Evolutionary conservation across 176 grass and related monocot genomes (phyloP).

Genomic region (Olyra latifolia): DNA sequence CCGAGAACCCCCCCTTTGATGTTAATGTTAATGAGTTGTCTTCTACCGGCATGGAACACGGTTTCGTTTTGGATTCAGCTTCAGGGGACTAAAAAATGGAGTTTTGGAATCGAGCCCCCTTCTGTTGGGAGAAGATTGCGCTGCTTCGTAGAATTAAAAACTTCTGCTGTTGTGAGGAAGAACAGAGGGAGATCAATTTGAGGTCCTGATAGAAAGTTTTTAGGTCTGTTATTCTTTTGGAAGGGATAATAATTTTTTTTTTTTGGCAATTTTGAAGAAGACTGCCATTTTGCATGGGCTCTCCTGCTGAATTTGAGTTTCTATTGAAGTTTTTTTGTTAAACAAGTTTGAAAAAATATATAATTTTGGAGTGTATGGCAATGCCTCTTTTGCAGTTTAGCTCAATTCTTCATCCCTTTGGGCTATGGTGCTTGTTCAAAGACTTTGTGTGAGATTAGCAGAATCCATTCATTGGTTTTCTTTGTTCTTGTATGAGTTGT

Average conservation of each 20-base stretch:
- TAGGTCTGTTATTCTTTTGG: not conserved
- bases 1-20: slow-evolving; percentile 30
- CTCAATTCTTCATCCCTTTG: not conserved
- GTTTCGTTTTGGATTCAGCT: slow-evolving; percentile 38
- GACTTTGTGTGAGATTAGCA: not conserved
- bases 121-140: not conserved
- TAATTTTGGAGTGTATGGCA: not conserved
- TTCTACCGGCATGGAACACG: slow-evolving; percentile 18
- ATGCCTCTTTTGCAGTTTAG: not conserved
- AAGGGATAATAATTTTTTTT: not conserved
- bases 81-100: not conserved
- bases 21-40: slow-evolving; percentile 12
- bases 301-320: not conserved
- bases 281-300: not conserved
- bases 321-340: not conserved
- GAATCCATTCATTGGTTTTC: not conserved
- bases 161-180: not conserved
- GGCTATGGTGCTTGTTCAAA: slow-evolving; percentile 12
- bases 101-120: not conserved
- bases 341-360: no score
- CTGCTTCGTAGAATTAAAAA: not conserved
- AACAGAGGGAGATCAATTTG: not conserved
- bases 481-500: slow-evolving; percentile 13
- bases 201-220: not conserved
- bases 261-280: not conserved